Conservation (phyloP, 495 filamentous ascomycete species). For the Xanthoparmelia taractica region DNA sequence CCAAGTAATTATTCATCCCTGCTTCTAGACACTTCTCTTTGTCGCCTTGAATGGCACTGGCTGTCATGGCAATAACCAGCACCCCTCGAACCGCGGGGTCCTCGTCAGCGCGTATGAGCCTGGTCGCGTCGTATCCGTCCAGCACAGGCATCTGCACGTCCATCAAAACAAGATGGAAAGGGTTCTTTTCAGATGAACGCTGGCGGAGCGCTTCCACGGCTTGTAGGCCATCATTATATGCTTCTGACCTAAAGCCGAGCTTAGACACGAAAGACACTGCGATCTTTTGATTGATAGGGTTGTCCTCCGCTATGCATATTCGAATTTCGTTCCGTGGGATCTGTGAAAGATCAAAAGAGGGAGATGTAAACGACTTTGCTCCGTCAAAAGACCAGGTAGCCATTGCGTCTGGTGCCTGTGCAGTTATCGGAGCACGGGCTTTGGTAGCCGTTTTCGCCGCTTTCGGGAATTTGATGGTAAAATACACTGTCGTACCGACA, state of each 20-base stretch:
- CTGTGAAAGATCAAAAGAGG: slow-evolving; percentile 50
- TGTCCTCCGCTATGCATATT: slow-evolving; percentile 87
- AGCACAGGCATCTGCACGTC: slow-evolving; percentile 93
- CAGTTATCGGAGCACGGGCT: slow-evolving; percentile 24
- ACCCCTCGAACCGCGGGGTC: slow-evolving; percentile 66
- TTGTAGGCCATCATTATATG: slow-evolving; percentile 77
- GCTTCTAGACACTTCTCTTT: slow-evolving; percentile 85
- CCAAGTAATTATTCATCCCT: slow-evolving; percentile 93
- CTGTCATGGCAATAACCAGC: slow-evolving; percentile 89
- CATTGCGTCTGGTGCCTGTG: slow-evolving; percentile 44
- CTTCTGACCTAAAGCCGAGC: slow-evolving; percentile 73
- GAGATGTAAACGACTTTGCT: slow-evolving; percentile 29
- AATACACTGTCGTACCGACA: slow-evolving; percentile 76
- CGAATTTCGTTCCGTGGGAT: slow-evolving; percentile 71
- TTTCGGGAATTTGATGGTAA: slow-evolving; percentile 75
- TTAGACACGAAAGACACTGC: slow-evolving; percentile 81
- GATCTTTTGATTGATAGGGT: slow-evolving; percentile 85
- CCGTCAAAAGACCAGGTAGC: slow-evolving; percentile 48
- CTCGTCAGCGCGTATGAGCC: slow-evolving; percentile 64
- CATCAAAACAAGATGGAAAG: slow-evolving; percentile 77
- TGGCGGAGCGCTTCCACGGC: slow-evolving; percentile 75
- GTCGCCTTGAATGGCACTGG: slow-evolving; percentile 83
- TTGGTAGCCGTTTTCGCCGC: slow-evolving; percentile 47
- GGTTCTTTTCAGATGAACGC: slow-evolving; percentile 58
- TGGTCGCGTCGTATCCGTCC: slow-evolving; percentile 89